These are phyloP conservation scores for Tulasnella sp. DNA, from an alignment of 768 basidiomycete species.

Conservation along the genomic window DNA sequence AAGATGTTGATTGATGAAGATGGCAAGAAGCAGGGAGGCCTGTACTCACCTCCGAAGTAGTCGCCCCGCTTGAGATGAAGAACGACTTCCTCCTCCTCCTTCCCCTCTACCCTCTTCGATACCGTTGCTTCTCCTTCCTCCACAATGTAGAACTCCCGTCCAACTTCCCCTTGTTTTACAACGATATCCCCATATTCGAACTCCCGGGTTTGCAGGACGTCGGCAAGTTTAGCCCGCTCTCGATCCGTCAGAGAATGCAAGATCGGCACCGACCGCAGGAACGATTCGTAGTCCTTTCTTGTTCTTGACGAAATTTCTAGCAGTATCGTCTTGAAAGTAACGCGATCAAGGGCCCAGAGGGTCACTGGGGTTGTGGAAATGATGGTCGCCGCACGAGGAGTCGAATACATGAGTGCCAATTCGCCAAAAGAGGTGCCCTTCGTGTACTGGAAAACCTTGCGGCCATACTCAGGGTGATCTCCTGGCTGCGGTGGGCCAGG, in stretches of 20 bases:
- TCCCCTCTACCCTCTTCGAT: conserved; percentile 58
- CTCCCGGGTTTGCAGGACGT: conserved; percentile 75
- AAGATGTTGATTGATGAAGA: too few species aligned
- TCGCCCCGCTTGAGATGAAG: conserved; percentile 77
- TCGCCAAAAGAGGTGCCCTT: conserved; percentile 89
- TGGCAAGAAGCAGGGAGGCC: too few species aligned
- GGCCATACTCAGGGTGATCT: conserved; percentile 60
- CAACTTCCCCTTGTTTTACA: conserved; percentile 86
- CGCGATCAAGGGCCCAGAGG: conserved; percentile 91
- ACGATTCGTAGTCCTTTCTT: conserved; percentile 92
- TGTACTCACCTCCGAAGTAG: conserved; percentile 84
- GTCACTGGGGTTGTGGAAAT: conserved; percentile 70
- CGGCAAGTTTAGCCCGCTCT: conserved; percentile 94
- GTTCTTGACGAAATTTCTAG: conserved; percentile 83
- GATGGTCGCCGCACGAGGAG: conserved; percentile 90
- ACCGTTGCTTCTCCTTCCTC: conserved; percentile 88
- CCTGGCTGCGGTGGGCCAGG: conserved; percentile 51
- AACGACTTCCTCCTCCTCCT: conserved; percentile 53
- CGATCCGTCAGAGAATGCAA: conserved; percentile 74
- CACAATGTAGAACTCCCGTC: conserved; percentile 95
- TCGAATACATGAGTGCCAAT: conserved; percentile 95
- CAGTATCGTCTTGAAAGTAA: conserved; percentile 96
- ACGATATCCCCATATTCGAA: conserved; percentile 79
- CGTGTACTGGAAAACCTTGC: conserved; percentile 71
- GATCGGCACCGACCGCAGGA: conserved; percentile 81